Conservation (phyloP, 2,329 filamentous ascomycete species). For the Nectriaceae sp. region DNA sequence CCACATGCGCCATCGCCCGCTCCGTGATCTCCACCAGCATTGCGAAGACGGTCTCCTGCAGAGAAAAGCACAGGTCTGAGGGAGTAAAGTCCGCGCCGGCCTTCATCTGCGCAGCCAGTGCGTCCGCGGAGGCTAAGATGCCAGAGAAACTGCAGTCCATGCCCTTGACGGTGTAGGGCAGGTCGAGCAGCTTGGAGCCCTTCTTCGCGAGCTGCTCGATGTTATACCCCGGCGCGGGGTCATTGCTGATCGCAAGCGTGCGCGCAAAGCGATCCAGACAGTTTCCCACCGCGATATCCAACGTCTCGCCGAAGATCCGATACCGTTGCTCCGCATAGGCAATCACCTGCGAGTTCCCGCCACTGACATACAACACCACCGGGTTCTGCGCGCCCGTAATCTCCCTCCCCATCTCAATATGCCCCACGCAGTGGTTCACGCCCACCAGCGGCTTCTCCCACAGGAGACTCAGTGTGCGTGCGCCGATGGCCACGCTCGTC, state of each 20-base stretch:
- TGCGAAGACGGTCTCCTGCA: slow-evolving; percentile 93
- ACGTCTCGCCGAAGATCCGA: slow-evolving; percentile 95
- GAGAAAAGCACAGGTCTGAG: slow-evolving; percentile 86
- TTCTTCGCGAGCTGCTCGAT: slow-evolving; percentile 90
- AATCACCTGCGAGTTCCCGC: slow-evolving; percentile 97
- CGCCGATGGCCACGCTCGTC: slow-evolving; percentile 81
- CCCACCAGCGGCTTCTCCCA: slow-evolving; percentile 90
- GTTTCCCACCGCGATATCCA: slow-evolving; percentile 97
- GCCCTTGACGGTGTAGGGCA: slow-evolving; percentile 95
- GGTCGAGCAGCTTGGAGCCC: slow-evolving; percentile 73
- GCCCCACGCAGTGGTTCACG: slow-evolving; percentile 97
- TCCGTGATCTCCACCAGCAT: slow-evolving; percentile 99
- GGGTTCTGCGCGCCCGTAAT: slow-evolving; percentile 91
- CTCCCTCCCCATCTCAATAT: slow-evolving; percentile 96
- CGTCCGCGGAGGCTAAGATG: slow-evolving; percentile 82
- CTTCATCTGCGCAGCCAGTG: slow-evolving; percentile 70
- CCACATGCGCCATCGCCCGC: slow-evolving; percentile 96
- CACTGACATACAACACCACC: slow-evolving; percentile 92
- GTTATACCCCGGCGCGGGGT: slow-evolving; percentile 96
- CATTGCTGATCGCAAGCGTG: slow-evolving; percentile 88
- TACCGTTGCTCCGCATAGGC: slow-evolving; percentile 94
- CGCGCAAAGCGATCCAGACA: slow-evolving; percentile 95
- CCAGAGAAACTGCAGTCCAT: slow-evolving; percentile 98
- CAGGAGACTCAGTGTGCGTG: slow-evolving; percentile 76
- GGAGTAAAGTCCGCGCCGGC: slow-evolving; percentile 64